Evolutionary conservation across 1,284 basidiomycete species (phyloP).

Genomic region (Meripilus lineatus): DNA sequence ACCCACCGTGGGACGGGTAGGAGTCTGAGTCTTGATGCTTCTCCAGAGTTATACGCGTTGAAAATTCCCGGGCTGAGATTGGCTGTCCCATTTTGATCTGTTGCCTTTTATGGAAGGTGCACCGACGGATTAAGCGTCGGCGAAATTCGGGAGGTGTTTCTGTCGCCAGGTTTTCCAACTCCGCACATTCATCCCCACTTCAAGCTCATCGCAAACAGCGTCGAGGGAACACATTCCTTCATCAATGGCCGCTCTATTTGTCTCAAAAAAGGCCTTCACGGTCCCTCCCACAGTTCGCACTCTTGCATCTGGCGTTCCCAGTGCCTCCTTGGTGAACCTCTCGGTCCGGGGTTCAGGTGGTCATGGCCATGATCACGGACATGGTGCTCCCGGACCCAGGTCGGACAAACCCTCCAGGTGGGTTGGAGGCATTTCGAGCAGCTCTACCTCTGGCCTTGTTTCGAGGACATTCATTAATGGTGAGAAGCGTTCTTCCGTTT

Average conservation of each 20-base stretch:
- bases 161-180: slow-evolving; percentile 10
- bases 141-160: slow-evolving; percentile 12
- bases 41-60: no score
- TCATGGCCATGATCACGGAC: slow-evolving; percentile 56
- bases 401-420: slow-evolving; percentile 65
- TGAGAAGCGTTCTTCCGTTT: no score
- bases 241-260: slow-evolving; percentile 65
- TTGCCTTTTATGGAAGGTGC: no score
- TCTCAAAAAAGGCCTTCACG: slow-evolving; percentile 77
- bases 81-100: no score
- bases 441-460: slow-evolving; percentile 48
- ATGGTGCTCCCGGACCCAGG: slow-evolving; percentile 49
- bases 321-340: slow-evolving; percentile 66
- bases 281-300: slow-evolving; percentile 78
- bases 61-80: slow-evolving; percentile 13
- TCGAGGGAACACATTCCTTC: slow-evolving; percentile 16
- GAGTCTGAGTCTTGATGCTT: no score
- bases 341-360: slow-evolving; percentile 56
- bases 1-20: no score
- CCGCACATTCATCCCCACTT: slow-evolving; percentile 7
- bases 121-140: no score
- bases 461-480: slow-evolving; percentile 68
- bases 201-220: slow-evolving; percentile 18
- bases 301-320: slow-evolving; percentile 70
- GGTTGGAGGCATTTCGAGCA: slow-evolving; percentile 51